Evolutionary conservation across 768 basidiomycete species (phyloP).

Genomic region (Russula sp.): DNA sequence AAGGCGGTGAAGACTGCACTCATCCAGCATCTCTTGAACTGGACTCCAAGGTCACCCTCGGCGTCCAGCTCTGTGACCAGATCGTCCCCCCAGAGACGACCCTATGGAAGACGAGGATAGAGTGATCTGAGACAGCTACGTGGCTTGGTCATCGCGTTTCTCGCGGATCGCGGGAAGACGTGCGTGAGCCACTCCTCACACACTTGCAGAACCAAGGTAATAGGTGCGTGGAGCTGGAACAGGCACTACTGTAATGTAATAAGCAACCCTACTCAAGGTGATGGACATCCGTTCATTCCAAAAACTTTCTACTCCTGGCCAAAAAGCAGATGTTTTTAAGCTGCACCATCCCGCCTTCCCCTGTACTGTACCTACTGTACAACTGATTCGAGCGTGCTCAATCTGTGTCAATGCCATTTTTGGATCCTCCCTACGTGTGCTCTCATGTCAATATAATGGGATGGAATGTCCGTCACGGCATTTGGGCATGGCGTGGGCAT

Average conservation of each 20-base stretch:
- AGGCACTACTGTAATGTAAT: slow-evolving; percentile 41
- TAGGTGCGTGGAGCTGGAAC: slow-evolving; percentile 41
- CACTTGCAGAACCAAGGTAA: slow-evolving; percentile 36
- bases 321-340: too few species aligned
- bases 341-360: too few species aligned
- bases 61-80: slow-evolving; percentile 67
- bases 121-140: slow-evolving; percentile 47
- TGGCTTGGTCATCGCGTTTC: slow-evolving; percentile 51
- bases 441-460: too few species aligned
- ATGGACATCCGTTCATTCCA: slow-evolving; percentile 6
- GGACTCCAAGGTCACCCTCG: slow-evolving; percentile 51
- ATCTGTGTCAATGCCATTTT: too few species aligned
- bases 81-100: slow-evolving; percentile 44
- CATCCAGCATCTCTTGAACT: slow-evolving; percentile 54
- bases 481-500: too few species aligned
- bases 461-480: too few species aligned
- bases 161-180: slow-evolving; percentile 48
- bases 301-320: too few species aligned
- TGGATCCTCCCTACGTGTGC: too few species aligned
- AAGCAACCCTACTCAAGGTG: slow-evolving; percentile 44
- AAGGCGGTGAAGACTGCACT: slow-evolving; percentile 52
- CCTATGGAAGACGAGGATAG: slow-evolving; percentile 51
- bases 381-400: too few species aligned
- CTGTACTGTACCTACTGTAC: too few species aligned
- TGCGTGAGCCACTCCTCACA: slow-evolving; percentile 39